These are phyloP conservation scores for Trifolium dubium DNA, from an alignment of 306 rosid species.

Conservation along the genomic window DNA sequence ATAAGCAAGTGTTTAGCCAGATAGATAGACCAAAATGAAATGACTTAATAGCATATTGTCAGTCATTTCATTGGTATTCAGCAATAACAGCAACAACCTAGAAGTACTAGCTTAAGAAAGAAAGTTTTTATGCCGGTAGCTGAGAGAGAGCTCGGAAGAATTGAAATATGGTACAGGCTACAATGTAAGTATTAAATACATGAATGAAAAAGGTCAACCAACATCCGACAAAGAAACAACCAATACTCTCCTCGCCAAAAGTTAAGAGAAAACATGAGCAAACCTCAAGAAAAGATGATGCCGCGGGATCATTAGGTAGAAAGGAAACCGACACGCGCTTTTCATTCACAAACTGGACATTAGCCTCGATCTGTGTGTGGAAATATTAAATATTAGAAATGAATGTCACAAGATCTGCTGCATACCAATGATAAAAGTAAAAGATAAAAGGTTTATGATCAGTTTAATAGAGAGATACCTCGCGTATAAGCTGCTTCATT, in stretches of 20 bases:
- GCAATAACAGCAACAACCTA: conserved; percentile 18
- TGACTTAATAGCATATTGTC: background rate
- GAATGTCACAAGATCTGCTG: conserved; percentile 21
- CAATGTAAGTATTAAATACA: background rate
- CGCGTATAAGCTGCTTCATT: conserved; percentile 71
- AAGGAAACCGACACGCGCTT: conserved; percentile 70
- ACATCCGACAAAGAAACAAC: conserved; percentile 18
- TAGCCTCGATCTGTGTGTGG: conserved; percentile 70
- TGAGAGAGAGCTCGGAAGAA: background rate
- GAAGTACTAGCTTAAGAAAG: background rate
- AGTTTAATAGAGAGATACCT: conserved; percentile 52
- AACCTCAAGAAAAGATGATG: conserved; percentile 79
- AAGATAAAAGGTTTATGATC: conserved; percentile 19
- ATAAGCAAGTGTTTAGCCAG: background rate
- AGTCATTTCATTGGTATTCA: background rate
- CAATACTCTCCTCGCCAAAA: conserved; percentile 29
- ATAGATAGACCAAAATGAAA: conserved; percentile 7
- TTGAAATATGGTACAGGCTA: conserved; percentile 17
- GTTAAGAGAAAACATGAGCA: conserved; percentile 17
- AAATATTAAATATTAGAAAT: conserved; percentile 45
- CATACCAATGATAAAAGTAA: conserved; percentile 31
- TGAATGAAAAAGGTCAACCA: conserved; percentile 25
- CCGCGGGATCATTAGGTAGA: conserved; percentile 74
- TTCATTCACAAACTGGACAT: conserved; percentile 66
- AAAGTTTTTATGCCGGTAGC: conserved; percentile 7